Evolutionary conservation across 805 yeast species (phyloP), one percentile per base, ranked within the genome.

Genomic region (Starmerella stellata): DNA sequence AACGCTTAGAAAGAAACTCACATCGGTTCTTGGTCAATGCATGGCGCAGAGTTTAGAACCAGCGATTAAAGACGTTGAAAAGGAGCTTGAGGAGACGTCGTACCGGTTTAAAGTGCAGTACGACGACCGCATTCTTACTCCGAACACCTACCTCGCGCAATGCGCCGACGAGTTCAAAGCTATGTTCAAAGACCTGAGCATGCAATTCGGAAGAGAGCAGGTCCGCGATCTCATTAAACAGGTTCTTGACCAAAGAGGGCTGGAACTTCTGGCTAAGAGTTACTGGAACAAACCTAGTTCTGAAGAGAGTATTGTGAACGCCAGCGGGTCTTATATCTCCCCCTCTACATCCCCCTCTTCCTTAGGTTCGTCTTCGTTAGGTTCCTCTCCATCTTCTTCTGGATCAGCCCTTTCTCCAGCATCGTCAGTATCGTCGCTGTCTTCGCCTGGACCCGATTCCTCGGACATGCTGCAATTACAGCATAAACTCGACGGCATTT

Each of bases 71-170:
- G 67, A 85, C 5, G 87, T 90, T 37, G 80, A 79, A 44, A 85
- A 74, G 52, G 98, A 90, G 57, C 67, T 85, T 33, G 99, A 92
- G 55, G 98, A 92, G 51, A 73, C 95, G 0, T 63, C 90, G 1
- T 90, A 90, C 55, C 74, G 77, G 54, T 90, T 82, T 62, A 90
- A 90, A 56, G 99, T 90, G 19, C 95, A 90, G 57, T 90, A 83
- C 59, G 90, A 90, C 54, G 99, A 90, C 58, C 71, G 95, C 38
- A 80, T 78, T 27, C 65, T 90, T 45, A 90, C 99, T 0, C 93
- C 96, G 14, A 90, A 83, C 52, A 81, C 93, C 42, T 90, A 90
- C 54, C 66, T 90, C 49, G 93, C 95, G 18, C 87, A 80, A 53
- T 81, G 90, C 40, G 72, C 90, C 25, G 99, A 90, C 57, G 63